Base-by-base conservation (phyloP, 768 basidiomycete genomes). In the Cystobasidium onofrii region DNA sequence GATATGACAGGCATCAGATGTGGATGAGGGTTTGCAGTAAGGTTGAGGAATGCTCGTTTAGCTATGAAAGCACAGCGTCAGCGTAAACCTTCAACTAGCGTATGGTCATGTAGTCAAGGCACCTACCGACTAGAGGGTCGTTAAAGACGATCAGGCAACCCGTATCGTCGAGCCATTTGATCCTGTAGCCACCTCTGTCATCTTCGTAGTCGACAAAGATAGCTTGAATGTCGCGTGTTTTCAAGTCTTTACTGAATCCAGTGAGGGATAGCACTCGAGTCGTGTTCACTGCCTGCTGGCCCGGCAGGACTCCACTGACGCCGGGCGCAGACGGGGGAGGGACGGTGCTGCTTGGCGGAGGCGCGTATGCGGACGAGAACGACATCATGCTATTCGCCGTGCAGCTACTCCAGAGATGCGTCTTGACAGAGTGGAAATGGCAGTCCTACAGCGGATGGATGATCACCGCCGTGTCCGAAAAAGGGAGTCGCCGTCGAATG, bases 161-260 rank as follows among this genome's bases (percentile, higher is more conserved):
- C 43, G 91, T 92, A 82, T 99, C 96, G 82, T 99, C 94, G 78
- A 87, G 86, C 96, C 96, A 99, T 81, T 99, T 99, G 81, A 99
- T 94, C 85, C 94, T 92, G 84, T 95, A 96, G 27, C 96, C 96
- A 33, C 95, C 96, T 72, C 84, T 87, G 65, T 88, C 84, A 74
- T 83, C 85, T 78, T 96, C 92, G 86, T 89, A 98, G 55, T 93
- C 92, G 63, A 88, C 84, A 81, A 98, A 96, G 55, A 92, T 90
- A 52, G 85, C 80, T 80, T 97, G 93, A 62, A 99, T 90, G 82
- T 99, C 96, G 81, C 92, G 89, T 64, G 96, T 99, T 84, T 98
- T 99, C 79, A 99, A 87, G 83, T 93, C 90, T 80, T 93, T 90
- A 12, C 91, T 86, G 80, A 99, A 99, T 77, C 92, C 90, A n/a